A percentile compares a stretch with the other conserved stretches of the same genome.
Evolutionary conservation across 2,329 filamentous ascomycete species (phyloP).

Genomic region (Chaetoscypha palmicola): DNA sequence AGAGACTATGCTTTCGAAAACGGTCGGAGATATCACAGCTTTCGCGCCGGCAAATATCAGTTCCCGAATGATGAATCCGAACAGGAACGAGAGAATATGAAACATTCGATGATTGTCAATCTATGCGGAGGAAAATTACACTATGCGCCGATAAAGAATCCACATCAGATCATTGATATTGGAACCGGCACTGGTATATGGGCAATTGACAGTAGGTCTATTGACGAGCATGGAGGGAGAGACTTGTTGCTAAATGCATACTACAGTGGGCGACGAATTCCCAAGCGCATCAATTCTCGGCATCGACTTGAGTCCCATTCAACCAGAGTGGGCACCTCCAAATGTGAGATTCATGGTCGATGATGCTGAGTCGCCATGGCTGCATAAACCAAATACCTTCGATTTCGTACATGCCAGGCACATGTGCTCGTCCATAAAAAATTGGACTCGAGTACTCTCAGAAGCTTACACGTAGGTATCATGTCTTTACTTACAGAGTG

Average conservation of each 20-base stretch:
- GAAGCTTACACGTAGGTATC: conserved; percentile 8
- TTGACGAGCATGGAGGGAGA: not conserved
- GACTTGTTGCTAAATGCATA: conserved; percentile 2
- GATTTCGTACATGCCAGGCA: conserved; percentile 53
- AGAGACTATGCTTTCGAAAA: conserved; percentile 47
- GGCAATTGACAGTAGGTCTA: conserved; percentile 41
- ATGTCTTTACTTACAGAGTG: too few species aligned
- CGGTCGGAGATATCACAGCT: conserved; percentile 50
- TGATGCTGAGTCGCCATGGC: conserved; percentile 37
- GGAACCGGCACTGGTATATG: conserved; percentile 51
- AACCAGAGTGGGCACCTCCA: conserved; percentile 47
- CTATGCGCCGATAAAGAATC: conserved; percentile 42
- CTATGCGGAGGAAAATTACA: conserved; percentile 32
- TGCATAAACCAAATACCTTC: conserved; percentile 45
- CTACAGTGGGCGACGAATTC: conserved; percentile 44
- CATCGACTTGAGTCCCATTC: conserved; percentile 49
- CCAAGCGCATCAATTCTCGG: conserved; percentile 41
- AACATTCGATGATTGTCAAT: conserved; percentile 19
- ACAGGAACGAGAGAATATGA: conserved; percentile 50
- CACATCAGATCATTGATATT: conserved; percentile 47
- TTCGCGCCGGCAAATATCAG: conserved; percentile 45
- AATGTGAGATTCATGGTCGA: conserved; percentile 38
- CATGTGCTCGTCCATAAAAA: conserved; percentile 45
- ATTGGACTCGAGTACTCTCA: conserved; percentile 40
- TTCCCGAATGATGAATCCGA: conserved; percentile 53